A percentile compares a stretch with the other conserved stretches of the same genome.
Conservation (phyloP, 176 grass and related monocot species). For the Phoenix dactylifera region DNA sequence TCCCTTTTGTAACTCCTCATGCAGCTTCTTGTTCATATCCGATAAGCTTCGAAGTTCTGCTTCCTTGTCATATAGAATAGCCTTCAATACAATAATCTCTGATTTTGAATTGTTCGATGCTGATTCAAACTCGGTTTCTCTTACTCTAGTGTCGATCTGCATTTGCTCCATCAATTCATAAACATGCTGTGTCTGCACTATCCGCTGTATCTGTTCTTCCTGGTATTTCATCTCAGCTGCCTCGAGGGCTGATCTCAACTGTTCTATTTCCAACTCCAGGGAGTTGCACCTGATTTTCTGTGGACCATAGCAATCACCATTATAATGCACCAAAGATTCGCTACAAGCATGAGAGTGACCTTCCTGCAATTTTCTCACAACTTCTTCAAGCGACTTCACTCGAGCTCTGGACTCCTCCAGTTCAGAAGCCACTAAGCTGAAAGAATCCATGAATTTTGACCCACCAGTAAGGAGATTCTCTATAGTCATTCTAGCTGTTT, state of each 20-base stretch:
- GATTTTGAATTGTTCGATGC: conserved; percentile 38
- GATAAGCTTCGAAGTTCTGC: conserved; percentile 35
- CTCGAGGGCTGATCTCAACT: conserved; percentile 47
- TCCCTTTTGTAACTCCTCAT: conserved; percentile 19
- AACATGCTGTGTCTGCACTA: conserved; percentile 47
- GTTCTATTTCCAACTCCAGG: conserved; percentile 23
- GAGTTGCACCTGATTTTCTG: conserved; percentile 22
- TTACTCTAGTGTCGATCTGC: conserved; percentile 41
- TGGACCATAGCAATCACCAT: background rate
- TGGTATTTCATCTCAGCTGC: conserved; percentile 29
- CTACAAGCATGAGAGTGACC: conserved; percentile 1
- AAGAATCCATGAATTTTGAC: conserved; percentile 96
- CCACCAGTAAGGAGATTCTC: conserved; percentile 81
- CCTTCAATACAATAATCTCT: conserved; percentile 67
- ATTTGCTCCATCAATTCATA: conserved; percentile 63
- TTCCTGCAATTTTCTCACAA: conserved; percentile 20
- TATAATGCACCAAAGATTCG: background rate
- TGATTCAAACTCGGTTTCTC: conserved; percentile 43
- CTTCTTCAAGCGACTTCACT: conserved; percentile 51
- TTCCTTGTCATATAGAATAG: conserved; percentile 81
- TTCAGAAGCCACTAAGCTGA: conserved; percentile 73
- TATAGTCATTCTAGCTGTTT: conserved; percentile 52
- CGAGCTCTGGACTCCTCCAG: conserved; percentile 79
- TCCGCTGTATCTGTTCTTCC: conserved; percentile 66
- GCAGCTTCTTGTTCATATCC: conserved; percentile 41